Percentiles rank a stretch among this genome's conserved stretches.
Conservation (phyloP, 2,329 filamentous ascomycete species). For the Beauveria bassiana region DNA sequence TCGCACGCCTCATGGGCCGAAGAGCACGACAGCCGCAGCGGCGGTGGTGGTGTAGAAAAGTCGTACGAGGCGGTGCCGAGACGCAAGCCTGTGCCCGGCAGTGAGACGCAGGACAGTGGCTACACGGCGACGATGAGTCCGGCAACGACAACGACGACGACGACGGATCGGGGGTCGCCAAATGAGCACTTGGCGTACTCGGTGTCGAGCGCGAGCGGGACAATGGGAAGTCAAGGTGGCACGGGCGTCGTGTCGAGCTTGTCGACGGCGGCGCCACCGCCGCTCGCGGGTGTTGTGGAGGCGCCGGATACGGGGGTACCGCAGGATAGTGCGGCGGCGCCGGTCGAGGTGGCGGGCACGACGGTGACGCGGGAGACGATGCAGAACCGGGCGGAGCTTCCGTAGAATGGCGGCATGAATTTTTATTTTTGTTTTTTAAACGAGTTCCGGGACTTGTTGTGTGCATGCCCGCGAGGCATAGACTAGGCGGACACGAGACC, state of each 20-base stretch:
- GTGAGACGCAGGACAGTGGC: not conserved
- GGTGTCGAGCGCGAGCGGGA: not conserved
- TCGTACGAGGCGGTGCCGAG: not conserved
- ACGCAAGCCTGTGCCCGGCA: not conserved
- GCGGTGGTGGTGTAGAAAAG: not conserved
- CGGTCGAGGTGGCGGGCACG: slow-evolving; percentile 7
- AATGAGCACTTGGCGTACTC: not conserved
- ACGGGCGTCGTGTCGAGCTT: not conserved
- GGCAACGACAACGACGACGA: not conserved
- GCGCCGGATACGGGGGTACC: not conserved
- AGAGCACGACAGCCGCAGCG: not conserved
- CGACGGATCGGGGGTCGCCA: not conserved
- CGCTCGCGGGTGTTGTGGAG: not conserved
- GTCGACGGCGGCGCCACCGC: not conserved
- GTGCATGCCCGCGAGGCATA: not conserved
- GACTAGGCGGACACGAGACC: not conserved
- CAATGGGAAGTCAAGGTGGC: not conserved
- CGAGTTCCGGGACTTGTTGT: not conserved
- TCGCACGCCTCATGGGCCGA: not conserved
- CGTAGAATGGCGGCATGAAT: not conserved
- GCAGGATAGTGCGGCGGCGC: not conserved
- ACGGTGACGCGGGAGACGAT: slow-evolving; percentile 2
- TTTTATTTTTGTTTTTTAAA: not conserved
- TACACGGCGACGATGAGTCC: not conserved
- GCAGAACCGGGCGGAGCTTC: slow-evolving; percentile 2